Evolutionary conservation across 2,329 filamentous ascomycete species (phyloP).

Genomic region (Trichoderma afroharzianum): DNA sequence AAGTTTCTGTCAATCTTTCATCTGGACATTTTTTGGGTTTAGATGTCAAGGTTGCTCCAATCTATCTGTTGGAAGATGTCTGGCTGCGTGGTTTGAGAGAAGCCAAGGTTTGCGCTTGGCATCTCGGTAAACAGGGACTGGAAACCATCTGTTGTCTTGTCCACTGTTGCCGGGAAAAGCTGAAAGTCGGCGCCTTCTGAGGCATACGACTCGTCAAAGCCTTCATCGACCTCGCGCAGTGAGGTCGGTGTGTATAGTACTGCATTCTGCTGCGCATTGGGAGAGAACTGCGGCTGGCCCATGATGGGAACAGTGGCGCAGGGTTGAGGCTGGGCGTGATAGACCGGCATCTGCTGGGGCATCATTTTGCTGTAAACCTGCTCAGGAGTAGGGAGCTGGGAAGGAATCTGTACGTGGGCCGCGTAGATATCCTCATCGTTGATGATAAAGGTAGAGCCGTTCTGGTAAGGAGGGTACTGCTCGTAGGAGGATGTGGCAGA

Average conservation of each 20-base stretch:
- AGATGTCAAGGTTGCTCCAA: conserved; percentile 37
- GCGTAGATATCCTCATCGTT: conserved; percentile 62
- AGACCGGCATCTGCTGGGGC: conserved; percentile 39
- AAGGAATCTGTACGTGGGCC: conserved; percentile 54
- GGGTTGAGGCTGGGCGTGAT: conserved; percentile 24
- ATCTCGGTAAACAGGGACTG: conserved; percentile 49
- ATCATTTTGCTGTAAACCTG: conserved; percentile 44
- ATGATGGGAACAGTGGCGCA: conserved; percentile 22
- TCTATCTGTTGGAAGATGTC: conserved; percentile 47
- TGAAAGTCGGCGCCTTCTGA: conserved; percentile 58
- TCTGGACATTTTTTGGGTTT: conserved; percentile 24
- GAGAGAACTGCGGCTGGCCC: conserved; percentile 56
- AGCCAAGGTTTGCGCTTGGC: conserved; percentile 49
- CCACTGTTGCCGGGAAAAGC: conserved; percentile 49
- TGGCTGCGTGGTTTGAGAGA: conserved; percentile 50
- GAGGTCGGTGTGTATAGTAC: conserved; percentile 68
- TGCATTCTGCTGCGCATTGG: conserved; percentile 62
- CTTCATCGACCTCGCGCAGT: conserved; percentile 60
- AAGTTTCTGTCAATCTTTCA: not conserved
- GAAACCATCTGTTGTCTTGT: conserved; percentile 39
- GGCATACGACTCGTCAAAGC: conserved; percentile 54
- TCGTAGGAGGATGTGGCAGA: conserved; percentile 37
- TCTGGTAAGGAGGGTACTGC: conserved; percentile 59
- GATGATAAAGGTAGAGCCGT: conserved; percentile 58
- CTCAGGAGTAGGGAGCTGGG: conserved; percentile 40